Percentiles rank a stretch among this genome's conserved stretches.
Evolutionary conservation across 306 rosid genomes (phyloP).

Genomic region (Inga leiocalycina): DNA sequence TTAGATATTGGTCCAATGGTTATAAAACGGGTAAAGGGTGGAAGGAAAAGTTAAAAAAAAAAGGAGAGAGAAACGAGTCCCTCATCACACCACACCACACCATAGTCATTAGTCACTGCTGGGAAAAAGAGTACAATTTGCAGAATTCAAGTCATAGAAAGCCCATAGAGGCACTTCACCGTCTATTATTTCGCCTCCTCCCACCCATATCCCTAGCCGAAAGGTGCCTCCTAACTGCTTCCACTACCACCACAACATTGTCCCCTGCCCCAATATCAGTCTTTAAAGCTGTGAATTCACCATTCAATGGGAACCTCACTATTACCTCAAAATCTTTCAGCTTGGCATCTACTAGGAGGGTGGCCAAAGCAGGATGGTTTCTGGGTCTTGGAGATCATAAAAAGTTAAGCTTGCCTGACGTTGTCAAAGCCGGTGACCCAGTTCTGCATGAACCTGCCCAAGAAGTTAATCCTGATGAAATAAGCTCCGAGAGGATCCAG

Average conservation of each 20-base stretch:
- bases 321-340: conserved; percentile 29
- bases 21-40: no score
- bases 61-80: no score
- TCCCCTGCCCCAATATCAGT: not conserved
- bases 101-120: not conserved
- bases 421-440: conserved; percentile 92
- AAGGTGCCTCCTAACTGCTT: conserved; percentile 22
- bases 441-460: conserved; percentile 87
- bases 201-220: conserved; percentile 34
- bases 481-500: conserved; percentile 75
- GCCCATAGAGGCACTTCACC: conserved; percentile 57
- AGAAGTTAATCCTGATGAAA: conserved; percentile 60
- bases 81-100: not conserved
- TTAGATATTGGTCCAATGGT: no score
- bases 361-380: conserved; percentile 81
- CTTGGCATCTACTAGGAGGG: conserved; percentile 40
- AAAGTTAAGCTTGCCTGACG: conserved; percentile 57
- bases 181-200: conserved; percentile 46
- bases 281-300: conserved; percentile 18
- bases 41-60: no score
- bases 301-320: conserved; percentile 8
- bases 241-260: conserved; percentile 34
- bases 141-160: not conserved
- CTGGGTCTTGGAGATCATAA: conserved; percentile 66
- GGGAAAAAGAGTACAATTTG: not conserved